A percentile compares a stretch with the other conserved stretches of the same genome.
Conservation (phyloP, 208 protist species). For the Leishmania lainsoni region DNA sequence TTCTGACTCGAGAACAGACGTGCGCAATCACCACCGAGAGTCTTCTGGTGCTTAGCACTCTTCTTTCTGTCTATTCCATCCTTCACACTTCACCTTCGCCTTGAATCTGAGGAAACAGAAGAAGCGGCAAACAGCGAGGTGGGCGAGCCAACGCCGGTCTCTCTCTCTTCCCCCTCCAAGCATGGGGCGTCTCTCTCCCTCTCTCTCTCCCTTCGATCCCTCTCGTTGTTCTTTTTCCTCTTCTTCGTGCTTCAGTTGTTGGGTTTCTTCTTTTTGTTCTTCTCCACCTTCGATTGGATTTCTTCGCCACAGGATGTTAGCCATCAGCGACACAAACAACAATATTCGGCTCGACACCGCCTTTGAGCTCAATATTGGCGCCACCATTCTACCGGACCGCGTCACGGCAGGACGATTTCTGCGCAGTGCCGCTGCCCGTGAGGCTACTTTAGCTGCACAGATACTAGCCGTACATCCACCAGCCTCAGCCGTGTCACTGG, state of each 20-base stretch:
- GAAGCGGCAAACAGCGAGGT: not conserved
- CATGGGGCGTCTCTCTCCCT: not conserved
- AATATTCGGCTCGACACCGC: constrained; percentile 51
- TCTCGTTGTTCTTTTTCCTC: not conserved
- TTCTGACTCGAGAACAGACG: not conserved
- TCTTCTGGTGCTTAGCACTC: not conserved
- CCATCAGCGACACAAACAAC: constrained; percentile 12
- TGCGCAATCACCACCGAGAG: not conserved
- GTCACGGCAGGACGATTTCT: constrained; percentile 75
- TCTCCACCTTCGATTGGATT: not conserved
- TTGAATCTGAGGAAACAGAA: not conserved
- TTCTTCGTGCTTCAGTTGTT: not conserved
- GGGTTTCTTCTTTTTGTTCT: not conserved
- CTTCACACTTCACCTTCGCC: not conserved
- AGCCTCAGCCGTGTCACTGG: constrained; percentile 50
- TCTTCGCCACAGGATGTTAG: constrained; percentile 16
- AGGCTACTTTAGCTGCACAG: constrained; percentile 8
- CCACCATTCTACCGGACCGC: constrained; percentile 52
- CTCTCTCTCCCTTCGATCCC: not conserved
- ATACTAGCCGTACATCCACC: constrained; percentile 27
- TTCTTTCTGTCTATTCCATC: not conserved
- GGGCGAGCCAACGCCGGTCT: not conserved
- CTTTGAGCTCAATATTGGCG: constrained; percentile 67
- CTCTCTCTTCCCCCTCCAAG: not conserved
- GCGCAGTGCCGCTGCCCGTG: constrained; percentile 19